phyloP scores from a whole-genome alignment of 768 basidiomycete genomes.

The Termitomyces sp. region DNA sequence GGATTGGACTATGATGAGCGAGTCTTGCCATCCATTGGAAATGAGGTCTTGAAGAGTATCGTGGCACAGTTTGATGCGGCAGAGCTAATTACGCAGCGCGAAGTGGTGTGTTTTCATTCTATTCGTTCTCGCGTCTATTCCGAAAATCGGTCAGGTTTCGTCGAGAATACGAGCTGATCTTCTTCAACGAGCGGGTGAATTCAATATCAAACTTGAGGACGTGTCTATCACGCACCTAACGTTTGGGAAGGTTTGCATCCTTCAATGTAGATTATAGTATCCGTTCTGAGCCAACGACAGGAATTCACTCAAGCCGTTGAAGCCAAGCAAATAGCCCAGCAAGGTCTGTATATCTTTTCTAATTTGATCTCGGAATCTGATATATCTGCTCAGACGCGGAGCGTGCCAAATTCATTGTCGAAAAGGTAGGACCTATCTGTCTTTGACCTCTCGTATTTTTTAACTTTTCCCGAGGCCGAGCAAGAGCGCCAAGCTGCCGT shows the following conservation, averaged over 20 bases:
- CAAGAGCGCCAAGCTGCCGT: conserved; percentile 99
- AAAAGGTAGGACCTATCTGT: conserved; percentile 60
- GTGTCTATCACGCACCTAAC: conserved; percentile 94
- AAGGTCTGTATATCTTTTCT: conserved; percentile 52
- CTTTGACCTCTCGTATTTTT: not conserved
- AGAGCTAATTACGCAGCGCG: conserved; percentile 95
- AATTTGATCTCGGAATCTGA: not conserved
- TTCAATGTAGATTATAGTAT: conserved; percentile 2
- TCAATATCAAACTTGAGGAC: conserved; percentile 93
- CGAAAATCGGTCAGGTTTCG: conserved; percentile 55
- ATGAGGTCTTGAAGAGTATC: conserved; percentile 96
- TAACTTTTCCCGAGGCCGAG: conserved; percentile 64
- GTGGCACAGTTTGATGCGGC: conserved; percentile 98
- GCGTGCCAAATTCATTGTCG: conserved; percentile 98
- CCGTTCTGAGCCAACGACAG: conserved; percentile 31
- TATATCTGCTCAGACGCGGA: conserved; percentile 72
- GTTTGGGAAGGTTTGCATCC: conserved; percentile 68
- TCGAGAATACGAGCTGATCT: conserved; percentile 91
- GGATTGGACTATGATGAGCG: conserved; percentile 98
- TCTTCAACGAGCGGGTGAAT: conserved; percentile 91
- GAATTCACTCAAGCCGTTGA: conserved; percentile 99
- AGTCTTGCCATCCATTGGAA: conserved; percentile 95
- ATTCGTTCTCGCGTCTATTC: not conserved
- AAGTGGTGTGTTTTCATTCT: conserved; percentile 64
- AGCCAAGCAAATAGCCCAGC: conserved; percentile 99